Evolutionary conservation across 768 basidiomycete species (phyloP).

Genomic region (Zangia roseola): DNA sequence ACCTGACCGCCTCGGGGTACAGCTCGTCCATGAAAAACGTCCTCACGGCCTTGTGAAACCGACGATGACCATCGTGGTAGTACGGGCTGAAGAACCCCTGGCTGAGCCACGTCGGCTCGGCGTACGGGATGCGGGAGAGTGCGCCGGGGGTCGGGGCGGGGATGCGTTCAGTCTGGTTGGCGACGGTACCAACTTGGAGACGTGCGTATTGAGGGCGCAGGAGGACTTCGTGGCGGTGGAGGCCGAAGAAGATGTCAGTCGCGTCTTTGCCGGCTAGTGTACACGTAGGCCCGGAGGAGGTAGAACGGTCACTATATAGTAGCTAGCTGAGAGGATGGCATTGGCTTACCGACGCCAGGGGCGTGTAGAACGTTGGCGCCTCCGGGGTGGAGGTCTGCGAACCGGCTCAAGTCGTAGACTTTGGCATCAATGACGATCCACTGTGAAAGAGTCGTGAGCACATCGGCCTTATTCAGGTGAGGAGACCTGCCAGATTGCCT

Average conservation of each 20-base stretch:
- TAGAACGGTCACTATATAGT: neutral
- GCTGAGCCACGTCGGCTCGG: slow-evolving; percentile 80
- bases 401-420: slow-evolving; percentile 79
- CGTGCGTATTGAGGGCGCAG: slow-evolving; percentile 69
- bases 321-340: neutral
- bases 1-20: slow-evolving; percentile 66
- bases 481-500: slow-evolving; percentile 66
- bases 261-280: slow-evolving; percentile 65
- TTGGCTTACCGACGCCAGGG: slow-evolving; percentile 56
- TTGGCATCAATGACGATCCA: slow-evolving; percentile 83
- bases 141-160: slow-evolving; percentile 55
- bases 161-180: slow-evolving; percentile 56
- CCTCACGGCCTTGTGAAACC: slow-evolving; percentile 74
- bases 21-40: slow-evolving; percentile 77
- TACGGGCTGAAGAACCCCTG: slow-evolving; percentile 72
- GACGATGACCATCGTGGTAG: slow-evolving; percentile 69
- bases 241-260: slow-evolving; percentile 79
- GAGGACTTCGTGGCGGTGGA: slow-evolving; percentile 83
- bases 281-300: no score
- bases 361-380: slow-evolving; percentile 74
- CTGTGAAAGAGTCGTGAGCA: slow-evolving; percentile 33
- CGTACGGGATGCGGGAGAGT: slow-evolving; percentile 79
- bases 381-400: slow-evolving; percentile 82
- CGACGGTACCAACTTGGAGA: slow-evolving; percentile 62
- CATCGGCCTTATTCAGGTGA: neutral